Evolutionary conservation across 306 rosid species (phyloP).

Genomic region (Geum urbanum): DNA sequence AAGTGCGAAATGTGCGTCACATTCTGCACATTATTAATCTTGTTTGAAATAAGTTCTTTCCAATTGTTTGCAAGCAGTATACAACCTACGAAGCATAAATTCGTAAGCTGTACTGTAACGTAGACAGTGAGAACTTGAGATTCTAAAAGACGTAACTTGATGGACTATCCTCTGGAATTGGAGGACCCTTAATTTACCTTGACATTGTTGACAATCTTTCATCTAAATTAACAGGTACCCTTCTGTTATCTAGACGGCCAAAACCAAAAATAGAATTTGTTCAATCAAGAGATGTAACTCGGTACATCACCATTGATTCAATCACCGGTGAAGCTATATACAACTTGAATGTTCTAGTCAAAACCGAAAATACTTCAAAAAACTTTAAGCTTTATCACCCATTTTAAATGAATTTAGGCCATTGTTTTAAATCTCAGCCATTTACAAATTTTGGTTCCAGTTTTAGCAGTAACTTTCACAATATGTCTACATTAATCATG

Average conservation of each 20-base stretch:
- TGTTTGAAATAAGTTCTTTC: too few relatives aligned
- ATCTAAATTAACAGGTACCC: background rate
- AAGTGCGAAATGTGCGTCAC: too few relatives aligned
- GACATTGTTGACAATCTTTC: background rate
- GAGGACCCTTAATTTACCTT: rapidly evolving
- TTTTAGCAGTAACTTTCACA: background rate
- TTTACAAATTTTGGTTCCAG: background rate
- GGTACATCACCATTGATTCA: background rate
- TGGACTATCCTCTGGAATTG: too few relatives aligned
- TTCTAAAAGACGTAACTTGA: too few relatives aligned
- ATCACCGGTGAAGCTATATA: background rate
- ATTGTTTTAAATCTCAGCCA: background rate
- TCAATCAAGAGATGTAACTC: background rate
- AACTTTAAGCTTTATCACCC: background rate
- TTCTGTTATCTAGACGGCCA: background rate
- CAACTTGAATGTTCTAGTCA: background rate
- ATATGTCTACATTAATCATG: background rate
- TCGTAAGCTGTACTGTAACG: too few relatives aligned
- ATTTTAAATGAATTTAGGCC: background rate
- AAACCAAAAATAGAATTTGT: background rate
- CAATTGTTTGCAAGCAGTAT: too few relatives aligned
- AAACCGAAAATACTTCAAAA: background rate
- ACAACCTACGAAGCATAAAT: too few relatives aligned
- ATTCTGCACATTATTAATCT: too few relatives aligned
- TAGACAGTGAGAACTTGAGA: too few relatives aligned